Base-by-base conservation (phyloP, 371 early-diverging fungal genomes). In the Zancudomyces culisetae region DNA sequence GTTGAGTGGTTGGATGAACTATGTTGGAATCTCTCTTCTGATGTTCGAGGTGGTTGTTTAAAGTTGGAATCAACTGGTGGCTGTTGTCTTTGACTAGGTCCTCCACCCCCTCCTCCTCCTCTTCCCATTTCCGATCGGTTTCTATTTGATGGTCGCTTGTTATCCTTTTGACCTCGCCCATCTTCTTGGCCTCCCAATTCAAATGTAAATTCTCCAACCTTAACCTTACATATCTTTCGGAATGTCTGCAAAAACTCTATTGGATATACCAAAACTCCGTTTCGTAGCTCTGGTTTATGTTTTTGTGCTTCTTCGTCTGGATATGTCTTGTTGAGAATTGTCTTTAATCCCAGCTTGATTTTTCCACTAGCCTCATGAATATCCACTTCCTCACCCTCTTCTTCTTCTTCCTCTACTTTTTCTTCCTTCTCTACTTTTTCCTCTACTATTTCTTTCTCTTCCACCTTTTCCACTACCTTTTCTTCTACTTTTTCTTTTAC, bases 241-340 rank as follows among this genome's bases (percentile, higher is more conserved):
- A 90, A 89, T 53, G 76, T 78, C 68, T 83, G 66, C 67, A 94
- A 73, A 64, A 90, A 94, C 49, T 70, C 76, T 51, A 73, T 71
- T 21, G 69, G 69, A 40, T 68, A 67, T 29, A 59, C 54, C 19
- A 67, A 67, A 42, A 58, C 59, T 26, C 50, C 50, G 21, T 49
- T 49, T 35, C n/a, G 45, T 61, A 1, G 57, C 60, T 21, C 60
- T 56, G 19, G 42, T 45, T 3, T 58, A 58, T 22, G 51, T 47
- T 15, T 23, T 47, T 10, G 15, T 6, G 15, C 60, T 52, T 45
- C 43, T 54, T 2, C 41, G 23, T 51, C 58, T 56, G 20, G 55
- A 22, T 49, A 62, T 61, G 8, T 62, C 43, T 18, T 59, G 48
- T 47, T 59, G 54, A 42, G 52, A 27, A 63, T 68, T 57, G 47